Base-by-base conservation (phyloP, 2,329 filamentous ascomycete genomes). In the Botrytis squamosa region DNA sequence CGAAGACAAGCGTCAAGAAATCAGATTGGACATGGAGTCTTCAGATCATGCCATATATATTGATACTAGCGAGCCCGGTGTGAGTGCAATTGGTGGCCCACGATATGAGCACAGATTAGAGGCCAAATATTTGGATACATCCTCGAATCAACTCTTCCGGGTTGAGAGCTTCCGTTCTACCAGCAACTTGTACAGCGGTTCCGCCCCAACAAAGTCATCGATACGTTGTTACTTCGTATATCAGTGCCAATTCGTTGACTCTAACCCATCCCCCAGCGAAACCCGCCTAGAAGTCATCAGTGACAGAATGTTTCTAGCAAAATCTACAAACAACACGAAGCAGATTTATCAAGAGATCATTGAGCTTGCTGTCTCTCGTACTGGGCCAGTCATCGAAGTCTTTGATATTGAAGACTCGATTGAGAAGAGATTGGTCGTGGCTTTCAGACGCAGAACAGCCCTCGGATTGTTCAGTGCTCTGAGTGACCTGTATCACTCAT, bases 211-310 rank as follows among this genome's bases (percentile, higher is more conserved):
- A 73, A 92, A 94, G 80, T 91, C 95, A 74, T 93, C 95, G 72
- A 87, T 99, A 73, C 92, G 96, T 76, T 99, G 96, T 86, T 99
- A 99, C 86, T 99, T 99, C 82, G 94, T 99, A 78, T 99, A 99
- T 86, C 93, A 97, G 84, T 97, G 95, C 83, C 90, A 92, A 81
- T 99, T 98, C 83, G 90, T 90, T 78, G 90, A 95, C 79, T 86
- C 92, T 14, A 90, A 90, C 76, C 93, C 95, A 0, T 85, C 87
- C 25, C 89, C 91, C 20, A 89, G 90, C 70, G 96, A 98, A 87
- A 97, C 94, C 49, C 90, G 93, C 78, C 89, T 99, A 75, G 94
- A 98, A 79, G 88, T 95, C 79, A 95, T 99, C 82, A 93, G 94
- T 76, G 96, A 99, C 83, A 92, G 92, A 82, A 92, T 94, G 77